These are phyloP conservation scores for Colletotrichum higginsianum DNA, from an alignment of 2,329 filamentous ascomycete genomes.

Conservation along the genomic window DNA sequence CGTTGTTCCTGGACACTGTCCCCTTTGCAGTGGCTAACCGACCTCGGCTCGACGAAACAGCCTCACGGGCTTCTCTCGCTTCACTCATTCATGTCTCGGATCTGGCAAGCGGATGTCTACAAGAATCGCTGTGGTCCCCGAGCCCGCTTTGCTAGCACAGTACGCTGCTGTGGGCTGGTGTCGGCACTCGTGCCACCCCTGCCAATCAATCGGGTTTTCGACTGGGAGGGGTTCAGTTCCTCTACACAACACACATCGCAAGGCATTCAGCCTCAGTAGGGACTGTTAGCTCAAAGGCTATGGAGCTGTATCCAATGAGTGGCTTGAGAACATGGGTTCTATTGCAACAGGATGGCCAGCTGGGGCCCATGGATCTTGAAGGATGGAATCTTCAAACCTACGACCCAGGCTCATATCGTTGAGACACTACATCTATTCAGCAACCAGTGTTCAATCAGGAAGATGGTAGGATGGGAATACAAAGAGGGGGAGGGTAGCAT, in stretches of 20 bases:
- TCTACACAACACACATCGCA: conserved; percentile 2
- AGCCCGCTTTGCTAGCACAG: neutral
- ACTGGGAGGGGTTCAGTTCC: neutral
- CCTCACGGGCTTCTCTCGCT: neutral
- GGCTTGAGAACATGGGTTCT: neutral
- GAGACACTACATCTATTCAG: neutral
- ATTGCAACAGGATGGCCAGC: neutral
- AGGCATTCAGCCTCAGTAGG: neutral
- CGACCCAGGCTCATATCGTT: neutral
- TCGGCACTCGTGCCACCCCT: neutral
- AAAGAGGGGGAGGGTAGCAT: neutral
- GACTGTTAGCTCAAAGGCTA: neutral
- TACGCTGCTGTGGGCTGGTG: neutral
- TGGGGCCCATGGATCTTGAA: neutral
- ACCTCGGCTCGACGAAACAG: neutral
- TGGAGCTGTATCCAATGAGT: neutral
- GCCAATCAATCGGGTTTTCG: neutral
- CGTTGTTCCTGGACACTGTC: conserved; percentile 74
- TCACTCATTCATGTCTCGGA: too few species aligned
- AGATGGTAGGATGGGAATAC: neutral
- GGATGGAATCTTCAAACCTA: neutral
- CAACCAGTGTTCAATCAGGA: neutral
- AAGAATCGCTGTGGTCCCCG: neutral
- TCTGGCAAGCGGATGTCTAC: neutral
- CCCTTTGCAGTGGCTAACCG: conserved; percentile 57